Base-by-base conservation (phyloP, 2,329 filamentous ascomycete genomes). In the Dothidotthia symphoricarpi region DNA sequence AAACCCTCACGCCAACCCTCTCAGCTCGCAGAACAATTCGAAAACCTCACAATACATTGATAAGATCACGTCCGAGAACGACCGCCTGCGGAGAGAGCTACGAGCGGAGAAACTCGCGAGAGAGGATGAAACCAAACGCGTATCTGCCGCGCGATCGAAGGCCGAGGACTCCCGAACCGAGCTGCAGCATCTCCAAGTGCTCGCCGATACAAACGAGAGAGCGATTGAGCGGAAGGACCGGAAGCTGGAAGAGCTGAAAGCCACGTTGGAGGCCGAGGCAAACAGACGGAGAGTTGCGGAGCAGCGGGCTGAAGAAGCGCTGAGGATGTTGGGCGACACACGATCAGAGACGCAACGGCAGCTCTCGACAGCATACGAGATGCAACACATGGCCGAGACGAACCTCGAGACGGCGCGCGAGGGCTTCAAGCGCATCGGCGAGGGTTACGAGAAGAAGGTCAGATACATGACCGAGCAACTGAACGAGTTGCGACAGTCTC, bases 51-150 rank as follows among this genome's bases (percentile, higher is more conserved):
- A 66, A 24, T 65, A 64, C 46, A 91, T 93, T 64, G 88, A 93
- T 68, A 81, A 82, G 58, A 76, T 93, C 36, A 86, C 88, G 59
- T 82, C 83, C 36, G 86, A 91, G 60, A 89, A 89, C 52, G 86
- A 91, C 57, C 77, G 82, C 27, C 72, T 91, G 30, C 86, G 86
- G 54, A 78, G 86, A 35, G 86, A 91, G 47, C 57, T 74, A 28
- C 66, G 64, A 22, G 63, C 67, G 3, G 68, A 72, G 43, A 60
- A 64, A 34, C 55, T 69, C 13, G 67, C 66, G 30, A 76, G 83
- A 29, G 84, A 88, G 41, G 86, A 89, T 56, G 76, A 83, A n/a
- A 80, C 80, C 51, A 80, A 85, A 59, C 76, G 79, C 4, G 77
- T 83, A 9, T 80, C 79, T 45, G 73, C 86, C 47, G 70, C 84